These are phyloP conservation scores for Avena atlantica DNA, from an alignment of 176 grass and related monocot species.

Conservation along the genomic window DNA sequence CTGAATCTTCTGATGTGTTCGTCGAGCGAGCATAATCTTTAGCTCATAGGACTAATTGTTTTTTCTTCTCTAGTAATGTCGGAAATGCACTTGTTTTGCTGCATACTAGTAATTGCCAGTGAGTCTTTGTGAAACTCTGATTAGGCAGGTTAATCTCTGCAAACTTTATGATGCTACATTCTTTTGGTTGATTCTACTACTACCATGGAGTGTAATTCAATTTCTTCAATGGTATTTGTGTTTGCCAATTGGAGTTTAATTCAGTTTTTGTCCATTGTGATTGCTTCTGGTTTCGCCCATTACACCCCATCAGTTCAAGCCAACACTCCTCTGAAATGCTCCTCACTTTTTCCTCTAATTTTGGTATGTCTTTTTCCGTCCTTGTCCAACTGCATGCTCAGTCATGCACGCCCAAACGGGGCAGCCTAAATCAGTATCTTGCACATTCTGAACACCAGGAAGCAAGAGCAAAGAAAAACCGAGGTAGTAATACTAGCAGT, in stretches of 20 bases:
- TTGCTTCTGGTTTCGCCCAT: neutral
- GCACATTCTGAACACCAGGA: neutral
- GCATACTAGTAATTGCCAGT: neutral
- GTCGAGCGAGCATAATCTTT: neutral
- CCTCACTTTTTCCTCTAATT: neutral
- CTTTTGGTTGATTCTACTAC: neutral
- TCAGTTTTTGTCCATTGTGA: neutral
- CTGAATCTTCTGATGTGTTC: conserved; percentile 5
- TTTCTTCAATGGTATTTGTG: neutral
- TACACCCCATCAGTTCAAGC: neutral
- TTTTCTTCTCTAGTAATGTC: neutral
- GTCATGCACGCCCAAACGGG: neutral
- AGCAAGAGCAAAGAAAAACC: neutral
- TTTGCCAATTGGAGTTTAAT: neutral
- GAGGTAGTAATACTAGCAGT: neutral
- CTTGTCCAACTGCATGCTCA: neutral
- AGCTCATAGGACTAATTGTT: neutral
- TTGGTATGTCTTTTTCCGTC: neutral
- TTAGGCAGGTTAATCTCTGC: neutral
- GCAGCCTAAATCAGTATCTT: neutral
- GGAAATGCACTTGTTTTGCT: neutral
- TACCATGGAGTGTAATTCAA: neutral
- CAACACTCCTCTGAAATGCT: neutral
- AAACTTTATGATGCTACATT: neutral
- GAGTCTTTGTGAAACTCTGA: neutral